phyloP scores from a whole-genome alignment of 176 grass and related monocot genomes.

The Triticum dicoccoides region DNA sequence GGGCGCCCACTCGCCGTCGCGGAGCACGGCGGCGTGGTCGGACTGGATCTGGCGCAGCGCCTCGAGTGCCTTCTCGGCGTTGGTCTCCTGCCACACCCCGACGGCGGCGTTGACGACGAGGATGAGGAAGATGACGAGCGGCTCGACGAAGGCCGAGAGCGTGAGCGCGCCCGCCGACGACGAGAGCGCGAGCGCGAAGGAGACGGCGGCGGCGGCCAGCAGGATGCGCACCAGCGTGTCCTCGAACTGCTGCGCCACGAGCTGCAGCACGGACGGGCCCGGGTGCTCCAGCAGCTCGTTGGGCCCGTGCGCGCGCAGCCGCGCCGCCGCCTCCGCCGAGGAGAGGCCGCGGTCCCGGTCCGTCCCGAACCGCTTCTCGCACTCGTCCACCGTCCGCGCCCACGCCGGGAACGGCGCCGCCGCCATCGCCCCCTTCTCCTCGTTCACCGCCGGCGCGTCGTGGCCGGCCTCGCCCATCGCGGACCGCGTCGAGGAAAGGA shows the following conservation, averaged over 20 bases:
- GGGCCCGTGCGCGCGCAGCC: constrained; percentile 27
- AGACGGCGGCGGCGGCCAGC: constrained; percentile 75
- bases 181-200: constrained; percentile 77
- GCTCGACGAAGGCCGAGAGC: constrained; percentile 84
- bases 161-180: constrained; percentile 33
- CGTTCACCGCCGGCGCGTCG: constrained; percentile 9
- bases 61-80: constrained; percentile 83
- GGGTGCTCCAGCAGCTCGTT: constrained; percentile 91
- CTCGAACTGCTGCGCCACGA: constrained; percentile 69
- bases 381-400: constrained; percentile 58
- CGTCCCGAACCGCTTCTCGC: constrained; percentile 41
- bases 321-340: constrained; percentile 34
- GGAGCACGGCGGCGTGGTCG: constrained; percentile 65
- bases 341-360: constrained; percentile 26
- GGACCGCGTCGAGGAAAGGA: too few species aligned
- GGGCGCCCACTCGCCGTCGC: constrained; percentile 49
- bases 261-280: constrained; percentile 62
- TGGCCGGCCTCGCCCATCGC: constrained; percentile 66
- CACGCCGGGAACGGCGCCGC: constrained; percentile 60
- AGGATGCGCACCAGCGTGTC: constrained; percentile 94
- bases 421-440: not conserved
- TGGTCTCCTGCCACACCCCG: constrained; percentile 91
- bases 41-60: constrained; percentile 88
- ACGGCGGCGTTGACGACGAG: constrained; percentile 88
- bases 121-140: constrained; percentile 95